Evolutionary conservation across 768 basidiomycete species (phyloP).

Genomic region (Boletus fagicola): DNA sequence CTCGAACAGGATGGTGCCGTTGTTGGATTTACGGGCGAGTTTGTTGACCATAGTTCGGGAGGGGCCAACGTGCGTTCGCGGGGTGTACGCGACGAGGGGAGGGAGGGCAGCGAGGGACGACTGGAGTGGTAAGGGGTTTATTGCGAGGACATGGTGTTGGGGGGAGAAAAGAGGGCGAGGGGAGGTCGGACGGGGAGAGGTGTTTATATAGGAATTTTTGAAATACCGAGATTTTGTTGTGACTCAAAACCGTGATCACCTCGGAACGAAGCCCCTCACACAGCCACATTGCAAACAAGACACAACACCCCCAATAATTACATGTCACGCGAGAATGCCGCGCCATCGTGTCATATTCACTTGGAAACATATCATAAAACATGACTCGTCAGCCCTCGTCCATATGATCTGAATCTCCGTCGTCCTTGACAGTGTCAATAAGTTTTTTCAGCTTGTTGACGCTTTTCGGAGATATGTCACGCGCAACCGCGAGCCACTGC

Average conservation of each 20-base stretch:
- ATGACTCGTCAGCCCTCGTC: constrained; percentile 60
- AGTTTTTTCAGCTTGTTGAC: constrained; percentile 78
- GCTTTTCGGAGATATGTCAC: constrained; percentile 93
- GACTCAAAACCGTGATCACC: constrained; percentile 32
- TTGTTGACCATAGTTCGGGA: constrained; percentile 74
- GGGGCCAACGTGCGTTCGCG: constrained; percentile 29
- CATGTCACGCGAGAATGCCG: constrained; percentile 27
- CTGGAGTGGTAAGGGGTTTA: constrained; percentile 10
- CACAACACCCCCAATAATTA: constrained; percentile 18
- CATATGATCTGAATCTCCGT: constrained; percentile 59
- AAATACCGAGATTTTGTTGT: constrained; percentile 31
- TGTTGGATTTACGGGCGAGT: constrained; percentile 75
- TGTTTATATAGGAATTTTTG: constrained; percentile 46
- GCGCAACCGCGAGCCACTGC: constrained; percentile 82
- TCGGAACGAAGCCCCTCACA: constrained; percentile 33
- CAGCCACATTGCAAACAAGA: constrained; percentile 27
- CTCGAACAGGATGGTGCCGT: constrained; percentile 86
- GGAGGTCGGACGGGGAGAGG: constrained; percentile 23
- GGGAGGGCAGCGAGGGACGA: constrained; percentile 11
- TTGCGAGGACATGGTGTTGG: constrained; percentile 41
- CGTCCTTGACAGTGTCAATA: constrained; percentile 67
- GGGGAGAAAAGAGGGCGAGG: constrained; percentile 24
- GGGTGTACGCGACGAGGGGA: constrained; percentile 23
- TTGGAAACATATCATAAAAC: constrained; percentile 6
- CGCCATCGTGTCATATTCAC: constrained; percentile 16